Conservation (phyloP, 2,329 filamentous ascomycete genomes). For the Fusarium brevicatenulatum region DNA sequence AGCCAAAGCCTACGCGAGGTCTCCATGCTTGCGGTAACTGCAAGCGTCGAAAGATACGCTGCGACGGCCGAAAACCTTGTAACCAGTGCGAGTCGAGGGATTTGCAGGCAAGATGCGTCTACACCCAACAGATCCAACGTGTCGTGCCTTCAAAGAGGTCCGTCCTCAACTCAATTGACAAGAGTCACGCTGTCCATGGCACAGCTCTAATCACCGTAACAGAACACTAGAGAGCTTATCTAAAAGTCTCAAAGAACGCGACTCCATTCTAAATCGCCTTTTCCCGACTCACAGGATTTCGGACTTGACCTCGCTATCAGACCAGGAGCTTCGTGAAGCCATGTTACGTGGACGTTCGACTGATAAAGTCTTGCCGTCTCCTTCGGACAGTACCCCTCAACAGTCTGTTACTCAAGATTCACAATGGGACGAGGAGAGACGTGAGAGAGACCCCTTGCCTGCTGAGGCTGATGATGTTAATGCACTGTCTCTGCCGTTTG, state of each 20-base stretch:
- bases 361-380: neutral
- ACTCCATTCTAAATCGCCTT: neutral
- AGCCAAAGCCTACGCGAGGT: neutral
- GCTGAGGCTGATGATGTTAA: constrained; percentile 13
- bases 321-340: neutral
- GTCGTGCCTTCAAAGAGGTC: neutral
- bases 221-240: neutral
- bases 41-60: constrained; percentile 3
- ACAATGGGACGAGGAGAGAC: constrained; percentile 3
- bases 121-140: neutral
- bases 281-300: neutral
- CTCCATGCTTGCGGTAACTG: neutral
- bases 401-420: neutral
- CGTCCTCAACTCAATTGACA: neutral
- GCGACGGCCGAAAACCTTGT: constrained; percentile 8
- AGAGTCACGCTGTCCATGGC: neutral
- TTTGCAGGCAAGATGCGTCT: neutral
- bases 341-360: neutral
- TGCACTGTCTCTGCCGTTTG: constrained; percentile 3
- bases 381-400: neutral
- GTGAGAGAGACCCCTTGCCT: neutral
- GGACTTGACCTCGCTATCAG: neutral
- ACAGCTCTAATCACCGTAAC: neutral
- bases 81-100: neutral
- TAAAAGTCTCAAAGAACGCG: constrained; percentile 2